These are phyloP conservation scores for Hebeloma cylindrosporum DNA, from an alignment of 768 basidiomycete species.

Conservation along the genomic window DNA sequence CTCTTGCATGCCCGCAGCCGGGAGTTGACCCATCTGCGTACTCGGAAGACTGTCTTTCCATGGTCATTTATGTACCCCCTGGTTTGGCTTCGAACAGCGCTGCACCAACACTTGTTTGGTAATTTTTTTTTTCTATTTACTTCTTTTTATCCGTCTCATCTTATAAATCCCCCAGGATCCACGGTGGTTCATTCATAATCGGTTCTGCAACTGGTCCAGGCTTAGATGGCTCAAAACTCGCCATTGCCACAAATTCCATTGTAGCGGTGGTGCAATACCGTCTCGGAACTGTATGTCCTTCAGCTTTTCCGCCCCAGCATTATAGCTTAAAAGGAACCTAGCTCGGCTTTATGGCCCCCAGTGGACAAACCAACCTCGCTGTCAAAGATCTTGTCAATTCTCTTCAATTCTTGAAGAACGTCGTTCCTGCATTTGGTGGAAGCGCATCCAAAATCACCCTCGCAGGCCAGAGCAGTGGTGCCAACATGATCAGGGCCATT, in stretches of 20 bases:
- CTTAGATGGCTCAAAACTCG: constrained; percentile 76
- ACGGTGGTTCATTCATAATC: constrained; percentile 77
- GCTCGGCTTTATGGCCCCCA: constrained; percentile 77
- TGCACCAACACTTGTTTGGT: constrained; percentile 64
- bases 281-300: constrained; percentile 62
- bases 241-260: constrained; percentile 67
- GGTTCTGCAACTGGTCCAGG: constrained; percentile 74
- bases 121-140: constrained; percentile 5
- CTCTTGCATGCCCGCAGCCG: constrained; percentile 72
- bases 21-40: constrained; percentile 46
- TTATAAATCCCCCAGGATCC: constrained; percentile 62
- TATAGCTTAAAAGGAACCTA: constrained; percentile 21
- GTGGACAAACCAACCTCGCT: constrained; percentile 69
- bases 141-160: not conserved
- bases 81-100: constrained; percentile 32
- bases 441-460: constrained; percentile 62
- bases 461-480: constrained; percentile 84
- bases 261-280: constrained; percentile 85
- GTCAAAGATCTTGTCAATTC: constrained; percentile 68
- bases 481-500: constrained; percentile 72
- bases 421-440: constrained; percentile 69
- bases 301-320: not conserved
- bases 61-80: constrained; percentile 69
- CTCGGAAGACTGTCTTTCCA: constrained; percentile 81
- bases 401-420: constrained; percentile 57